These are phyloP conservation scores for Porphyra umbilicalis DNA, from an alignment of 31 red algal genomes.

Conservation along the genomic window DNA sequence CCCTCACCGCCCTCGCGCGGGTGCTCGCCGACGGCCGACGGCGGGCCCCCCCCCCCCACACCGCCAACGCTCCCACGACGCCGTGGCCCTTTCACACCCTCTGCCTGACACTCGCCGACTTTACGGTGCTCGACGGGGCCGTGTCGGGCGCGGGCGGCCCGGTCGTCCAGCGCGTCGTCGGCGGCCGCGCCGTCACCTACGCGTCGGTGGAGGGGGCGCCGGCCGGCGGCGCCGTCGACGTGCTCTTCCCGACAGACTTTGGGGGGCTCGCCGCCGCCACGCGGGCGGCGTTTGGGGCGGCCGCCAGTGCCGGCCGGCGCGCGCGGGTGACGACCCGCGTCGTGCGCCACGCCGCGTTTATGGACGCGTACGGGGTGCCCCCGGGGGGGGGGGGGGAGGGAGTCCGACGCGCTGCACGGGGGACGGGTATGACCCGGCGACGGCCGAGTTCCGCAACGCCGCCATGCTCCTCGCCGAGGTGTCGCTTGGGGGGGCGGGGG, in stretches of 20 bases:
- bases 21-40: not conserved
- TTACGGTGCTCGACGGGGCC: constrained; percentile 29
- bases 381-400: not conserved
- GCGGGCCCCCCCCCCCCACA: not conserved
- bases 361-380: constrained; percentile 21
- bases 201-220: constrained; percentile 26
- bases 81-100: constrained; percentile 3
- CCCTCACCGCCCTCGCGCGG: not conserved
- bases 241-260: constrained; percentile 78
- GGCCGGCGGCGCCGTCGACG: constrained; percentile 38
- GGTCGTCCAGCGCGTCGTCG: constrained; percentile 36
- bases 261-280: constrained; percentile 9
- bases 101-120: constrained; percentile 35
- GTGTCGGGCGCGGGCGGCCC: constrained; percentile 26
- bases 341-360: constrained; percentile 39
- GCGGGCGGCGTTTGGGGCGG: not conserved
- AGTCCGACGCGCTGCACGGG: constrained; percentile 13
- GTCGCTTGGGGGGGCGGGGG: not conserved
- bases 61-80: not conserved
- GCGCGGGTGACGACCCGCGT: constrained; percentile 1
- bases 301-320: not conserved
- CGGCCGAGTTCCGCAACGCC: constrained; percentile 60
- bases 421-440: constrained; percentile 61
- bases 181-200: constrained; percentile 41
- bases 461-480: constrained; percentile 26